Evolutionary conservation across 495 filamentous ascomycete genomes (phyloP).

Genomic region (Cryomyces minteri): DNA sequence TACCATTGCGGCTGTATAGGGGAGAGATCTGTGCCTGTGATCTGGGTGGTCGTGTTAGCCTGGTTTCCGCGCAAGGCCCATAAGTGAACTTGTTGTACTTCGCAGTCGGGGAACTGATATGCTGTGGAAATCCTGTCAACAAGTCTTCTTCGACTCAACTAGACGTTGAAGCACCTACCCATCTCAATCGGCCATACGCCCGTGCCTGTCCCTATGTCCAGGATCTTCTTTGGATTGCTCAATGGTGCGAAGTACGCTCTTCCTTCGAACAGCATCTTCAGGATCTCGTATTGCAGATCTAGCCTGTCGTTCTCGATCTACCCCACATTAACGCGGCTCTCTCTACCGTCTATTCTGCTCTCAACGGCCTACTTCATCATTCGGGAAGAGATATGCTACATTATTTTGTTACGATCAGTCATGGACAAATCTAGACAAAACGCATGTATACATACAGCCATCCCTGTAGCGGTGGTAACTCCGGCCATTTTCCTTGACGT

Average conservation of each 20-base stretch:
- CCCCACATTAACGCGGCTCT: neutral
- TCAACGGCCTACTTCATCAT: constrained; percentile 11
- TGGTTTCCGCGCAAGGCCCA: neutral
- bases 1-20: constrained; percentile 18
- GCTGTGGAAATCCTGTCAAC: neutral
- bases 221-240: constrained; percentile 9
- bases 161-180: constrained; percentile 7
- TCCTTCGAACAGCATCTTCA: constrained; percentile 15
- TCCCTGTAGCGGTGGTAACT: constrained; percentile 9
- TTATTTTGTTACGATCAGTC: constrained; percentile 2
- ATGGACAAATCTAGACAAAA: neutral
- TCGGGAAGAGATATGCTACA: constrained; percentile 15
- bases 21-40: constrained; percentile 17
- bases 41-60: constrained; percentile 1
- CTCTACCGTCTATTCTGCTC: too few species aligned
- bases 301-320: constrained; percentile 15
- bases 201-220: constrained; percentile 18
- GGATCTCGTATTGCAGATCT: constrained; percentile 16
- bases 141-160: neutral
- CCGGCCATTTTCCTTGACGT: constrained; percentile 15
- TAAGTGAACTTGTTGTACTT: neutral
- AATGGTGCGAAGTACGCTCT: constrained; percentile 13
- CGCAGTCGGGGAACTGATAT: neutral
- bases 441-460: neutral
- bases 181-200: constrained; percentile 19